Conservation (phyloP, 805 yeast genomes). For the Candida insectalens region DNA sequence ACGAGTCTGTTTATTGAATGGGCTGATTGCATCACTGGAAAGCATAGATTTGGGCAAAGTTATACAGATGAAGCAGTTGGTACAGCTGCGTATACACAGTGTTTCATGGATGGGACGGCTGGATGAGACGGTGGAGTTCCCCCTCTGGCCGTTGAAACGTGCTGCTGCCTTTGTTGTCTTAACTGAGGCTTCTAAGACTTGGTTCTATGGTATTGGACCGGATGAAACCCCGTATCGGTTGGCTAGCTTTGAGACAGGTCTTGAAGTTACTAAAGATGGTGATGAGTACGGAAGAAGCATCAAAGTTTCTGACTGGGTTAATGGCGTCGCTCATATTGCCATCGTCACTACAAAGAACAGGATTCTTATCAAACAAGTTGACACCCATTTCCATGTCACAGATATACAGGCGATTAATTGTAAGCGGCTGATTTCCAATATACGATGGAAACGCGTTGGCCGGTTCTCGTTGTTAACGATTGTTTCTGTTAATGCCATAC, state of each 20-base stretch:
- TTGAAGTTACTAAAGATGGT: not conserved
- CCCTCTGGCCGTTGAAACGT: conserved; percentile 8
- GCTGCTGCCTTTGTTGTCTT: conserved; percentile 8
- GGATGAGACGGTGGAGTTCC: conserved; percentile 1
- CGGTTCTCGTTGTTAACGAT: too few relatives aligned
- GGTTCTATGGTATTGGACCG: conserved; percentile 6
- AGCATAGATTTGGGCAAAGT: conserved; percentile 3
- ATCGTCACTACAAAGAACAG: conserved; percentile 8
- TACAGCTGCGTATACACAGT: conserved; percentile 7
- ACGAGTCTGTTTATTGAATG: conserved; percentile 4
- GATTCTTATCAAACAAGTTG: conserved; percentile 4
- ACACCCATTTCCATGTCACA: too few relatives aligned
- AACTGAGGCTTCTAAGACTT: conserved; percentile 5
- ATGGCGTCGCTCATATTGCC: conserved; percentile 3
- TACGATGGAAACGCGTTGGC: too few relatives aligned
- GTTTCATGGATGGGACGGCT: conserved; percentile 8
- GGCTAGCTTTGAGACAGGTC: conserved; percentile 3
- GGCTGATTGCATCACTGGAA: conserved; percentile 3
- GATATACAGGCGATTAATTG: too few relatives aligned
- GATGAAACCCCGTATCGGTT: conserved; percentile 1
- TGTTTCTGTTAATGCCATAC: conserved; percentile 1
- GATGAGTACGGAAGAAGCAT: conserved; percentile 8
- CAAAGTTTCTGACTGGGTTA: conserved; percentile 9
- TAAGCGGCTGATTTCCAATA: too few relatives aligned
- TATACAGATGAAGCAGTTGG: conserved; percentile 3